These are phyloP conservation scores for Colletotrichum neosansevieriae DNA, from an alignment of 2,329 filamentous ascomycete species.

Conservation along the genomic window DNA sequence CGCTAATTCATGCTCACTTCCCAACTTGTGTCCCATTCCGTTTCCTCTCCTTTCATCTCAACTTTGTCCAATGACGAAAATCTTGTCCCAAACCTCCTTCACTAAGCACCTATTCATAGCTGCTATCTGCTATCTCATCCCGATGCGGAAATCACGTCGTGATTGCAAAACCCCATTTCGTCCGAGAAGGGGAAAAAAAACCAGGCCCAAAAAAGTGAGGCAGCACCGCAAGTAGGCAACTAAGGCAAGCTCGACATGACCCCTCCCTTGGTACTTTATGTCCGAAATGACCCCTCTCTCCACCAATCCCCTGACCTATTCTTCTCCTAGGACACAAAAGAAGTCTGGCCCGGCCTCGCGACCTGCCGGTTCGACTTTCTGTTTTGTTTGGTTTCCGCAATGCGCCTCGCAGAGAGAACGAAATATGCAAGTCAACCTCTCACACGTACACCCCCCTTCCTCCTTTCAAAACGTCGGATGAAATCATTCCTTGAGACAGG, in stretches of 20 bases:
- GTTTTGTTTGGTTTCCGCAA: constrained; percentile 20
- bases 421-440: not conserved
- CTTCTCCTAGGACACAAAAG: not conserved
- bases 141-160: constrained; percentile 1
- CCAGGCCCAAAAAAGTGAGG: not conserved
- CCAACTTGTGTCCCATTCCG: not conserved
- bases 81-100: not conserved
- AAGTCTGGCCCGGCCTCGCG: constrained; percentile 10
- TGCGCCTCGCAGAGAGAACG: not conserved
- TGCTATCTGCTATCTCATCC: not conserved
- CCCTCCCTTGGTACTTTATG: too few species aligned
- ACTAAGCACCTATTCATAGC: too few species aligned
- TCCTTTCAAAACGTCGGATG: constrained; percentile 22
- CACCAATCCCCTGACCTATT: not conserved
- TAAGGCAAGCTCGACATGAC: constrained; percentile 1
- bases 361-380: constrained; percentile 36
- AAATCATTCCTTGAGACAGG: not conserved
- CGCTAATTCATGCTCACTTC: not conserved
- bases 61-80: constrained; percentile 5
- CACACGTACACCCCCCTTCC: too few species aligned
- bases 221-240: not conserved
- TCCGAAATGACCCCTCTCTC: not conserved
- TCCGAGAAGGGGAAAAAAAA: not conserved
- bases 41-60: constrained; percentile 11
- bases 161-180: not conserved